Evolutionary conservation across 2,329 filamentous ascomycete species (phyloP).

Genomic region (Teratosphaeria zuluensis): DNA sequence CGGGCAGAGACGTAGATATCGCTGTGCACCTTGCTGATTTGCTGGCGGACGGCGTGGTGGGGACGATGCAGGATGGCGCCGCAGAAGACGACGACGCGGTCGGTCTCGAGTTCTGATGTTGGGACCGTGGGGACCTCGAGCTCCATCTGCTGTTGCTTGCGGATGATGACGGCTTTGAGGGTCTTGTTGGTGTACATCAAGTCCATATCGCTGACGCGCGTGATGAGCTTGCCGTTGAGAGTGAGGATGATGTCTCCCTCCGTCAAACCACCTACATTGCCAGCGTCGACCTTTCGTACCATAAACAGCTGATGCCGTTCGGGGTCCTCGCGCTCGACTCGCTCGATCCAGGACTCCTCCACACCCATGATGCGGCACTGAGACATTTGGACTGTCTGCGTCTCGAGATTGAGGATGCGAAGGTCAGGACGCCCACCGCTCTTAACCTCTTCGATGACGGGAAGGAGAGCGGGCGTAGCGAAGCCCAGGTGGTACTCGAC

Average conservation of each 20-base stretch:
- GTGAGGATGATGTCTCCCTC: slow-evolving; percentile 92
- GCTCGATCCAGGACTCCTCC: slow-evolving; percentile 87
- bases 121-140: slow-evolving; percentile 76
- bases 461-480: slow-evolving; percentile 76
- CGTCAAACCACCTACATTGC: slow-evolving; percentile 54
- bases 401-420: slow-evolving; percentile 87
- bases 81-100: slow-evolving; percentile 87
- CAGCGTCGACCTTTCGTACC: slow-evolving; percentile 78
- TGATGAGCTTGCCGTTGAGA: slow-evolving; percentile 84
- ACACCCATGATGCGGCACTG: slow-evolving; percentile 97
- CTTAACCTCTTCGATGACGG: slow-evolving; percentile 80
- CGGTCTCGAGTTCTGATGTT: slow-evolving; percentile 84
- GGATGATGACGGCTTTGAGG: slow-evolving; percentile 76
- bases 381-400: slow-evolving; percentile 90
- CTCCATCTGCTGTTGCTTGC: slow-evolving; percentile 68
- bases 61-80: slow-evolving; percentile 87
- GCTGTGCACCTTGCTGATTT: slow-evolving; percentile 91
- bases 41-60: slow-evolving; percentile 91
- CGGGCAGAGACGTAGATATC: slow-evolving; percentile 92
- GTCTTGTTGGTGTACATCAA: slow-evolving; percentile 87
- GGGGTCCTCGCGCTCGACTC: slow-evolving; percentile 79
- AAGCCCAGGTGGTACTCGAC: slow-evolving; percentile 95
- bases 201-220: slow-evolving; percentile 83
- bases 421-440: slow-evolving; percentile 68
- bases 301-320: slow-evolving; percentile 96